Evolutionary conservation across 768 basidiomycete species (phyloP), one percentile per base, ranked within the genome.

Genomic region (Clitopilus hobsonii): DNA sequence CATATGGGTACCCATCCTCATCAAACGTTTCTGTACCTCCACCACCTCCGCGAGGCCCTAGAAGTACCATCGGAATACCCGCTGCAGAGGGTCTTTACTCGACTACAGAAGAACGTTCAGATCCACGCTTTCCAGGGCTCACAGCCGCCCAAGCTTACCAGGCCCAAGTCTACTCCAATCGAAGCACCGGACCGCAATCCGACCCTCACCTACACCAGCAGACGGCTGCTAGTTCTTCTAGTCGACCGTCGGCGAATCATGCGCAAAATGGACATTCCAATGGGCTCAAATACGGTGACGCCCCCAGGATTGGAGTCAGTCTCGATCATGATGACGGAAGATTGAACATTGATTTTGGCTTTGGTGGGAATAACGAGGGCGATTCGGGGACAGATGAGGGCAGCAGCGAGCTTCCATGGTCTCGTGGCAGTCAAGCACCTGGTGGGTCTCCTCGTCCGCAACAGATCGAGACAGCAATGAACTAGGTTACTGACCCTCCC

Each of bases 101-200:
- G 10, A 28, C 25, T 16, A 16, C 25, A 18, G n/a, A 51, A 16
- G 14, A 51, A 6, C 48, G 16, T 27, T 32, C 49, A 51, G 65
- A 81, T 67, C 65, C 73, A 6, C 63, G 63, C 45, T 73, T 73
- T 53, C 71, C 78, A 29, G 84, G 83, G 2, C 78, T 90, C 51
- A 88, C 88, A 3, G 83, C 88, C 41, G 86, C 88, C 8, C 90
- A 92, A 67, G 85, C 87, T 29, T 91, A 91, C 71, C 91, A 90
- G 63, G 83, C 85, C 6, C 88, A 91, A 67, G 78, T 89, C 47
- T 84, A 84, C 62, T 70, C 69, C 55, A 81, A 76, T 62, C 74
- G 67, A 54, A 71, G 77, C 38, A 62, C 69, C 48, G 63, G 61
- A 14, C 69, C 56, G 38, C 64, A 65, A 49, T 54, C 63, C 57